Conservation (phyloP, 2,329 filamentous ascomycete genomes). For the Exophiala spinifera region DNA sequence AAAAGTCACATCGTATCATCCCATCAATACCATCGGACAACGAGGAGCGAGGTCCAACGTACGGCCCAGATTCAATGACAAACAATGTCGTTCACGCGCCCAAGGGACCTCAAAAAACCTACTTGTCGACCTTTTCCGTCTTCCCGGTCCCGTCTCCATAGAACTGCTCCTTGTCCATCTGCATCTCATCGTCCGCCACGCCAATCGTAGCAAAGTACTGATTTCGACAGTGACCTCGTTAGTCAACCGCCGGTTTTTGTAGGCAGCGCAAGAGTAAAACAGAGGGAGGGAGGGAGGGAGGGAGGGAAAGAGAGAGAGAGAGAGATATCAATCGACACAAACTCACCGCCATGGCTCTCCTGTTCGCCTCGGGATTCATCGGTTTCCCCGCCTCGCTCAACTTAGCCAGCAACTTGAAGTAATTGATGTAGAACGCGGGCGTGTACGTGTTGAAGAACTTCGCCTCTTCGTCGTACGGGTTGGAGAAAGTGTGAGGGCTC, state of each 20-base stretch:
- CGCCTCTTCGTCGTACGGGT: conserved; percentile 53
- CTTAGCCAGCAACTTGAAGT: conserved; percentile 53
- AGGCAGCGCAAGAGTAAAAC: no score
- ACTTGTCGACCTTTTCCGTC: conserved; percentile 2
- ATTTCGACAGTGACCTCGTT: no score
- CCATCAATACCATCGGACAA: no score
- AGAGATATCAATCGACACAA: background rate
- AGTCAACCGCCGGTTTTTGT: no score
- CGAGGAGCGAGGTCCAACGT: no score
- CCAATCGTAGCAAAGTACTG: conserved; percentile 30
- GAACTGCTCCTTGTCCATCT: conserved; percentile 23
- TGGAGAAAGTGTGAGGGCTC: conserved; percentile 56
- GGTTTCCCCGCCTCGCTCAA: conserved; percentile 44
- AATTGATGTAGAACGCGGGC: conserved; percentile 57
- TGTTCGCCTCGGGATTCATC: conserved; percentile 27
- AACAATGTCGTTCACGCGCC: no score
- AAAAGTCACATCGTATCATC: no score
- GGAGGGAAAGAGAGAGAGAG: no score
- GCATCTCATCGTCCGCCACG: conserved; percentile 28
- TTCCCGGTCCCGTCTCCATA: conserved; percentile 4
- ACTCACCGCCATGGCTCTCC: conserved; percentile 28
- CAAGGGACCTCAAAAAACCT: no score
- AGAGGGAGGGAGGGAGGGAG: no score
- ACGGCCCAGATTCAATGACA: no score
- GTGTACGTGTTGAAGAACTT: conserved; percentile 58